Percentiles rank a stretch among this genome's conserved stretches.
Evolutionary conservation across 2,329 filamentous ascomycete genomes (phyloP).

Genomic region (Sphaceloma murrayae): DNA sequence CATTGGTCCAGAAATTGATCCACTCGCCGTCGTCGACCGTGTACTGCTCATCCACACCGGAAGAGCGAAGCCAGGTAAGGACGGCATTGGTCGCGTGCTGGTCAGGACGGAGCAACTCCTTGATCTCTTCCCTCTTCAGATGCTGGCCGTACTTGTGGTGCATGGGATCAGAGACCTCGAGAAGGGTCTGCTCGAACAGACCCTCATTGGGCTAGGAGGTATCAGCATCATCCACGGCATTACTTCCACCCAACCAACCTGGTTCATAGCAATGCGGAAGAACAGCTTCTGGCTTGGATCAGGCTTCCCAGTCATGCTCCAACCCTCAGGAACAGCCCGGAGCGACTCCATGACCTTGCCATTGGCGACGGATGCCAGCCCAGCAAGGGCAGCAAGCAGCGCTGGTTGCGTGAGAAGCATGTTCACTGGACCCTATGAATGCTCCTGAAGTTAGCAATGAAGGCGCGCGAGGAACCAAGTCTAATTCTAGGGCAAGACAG

Average conservation of each 20-base stretch:
- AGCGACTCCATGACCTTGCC: slow-evolving; percentile 21
- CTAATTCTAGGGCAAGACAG: not conserved
- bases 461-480: not conserved
- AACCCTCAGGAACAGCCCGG: slow-evolving; percentile 20
- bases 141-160: slow-evolving; percentile 52
- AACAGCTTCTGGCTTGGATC: slow-evolving; percentile 18
- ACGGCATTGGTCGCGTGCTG: slow-evolving; percentile 42
- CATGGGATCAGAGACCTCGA: slow-evolving; percentile 53
- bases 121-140: slow-evolving; percentile 51
- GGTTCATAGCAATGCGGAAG: slow-evolving; percentile 22
- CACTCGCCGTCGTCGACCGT: slow-evolving; percentile 49
- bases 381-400: slow-evolving; percentile 12
- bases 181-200: slow-evolving; percentile 46
- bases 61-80: slow-evolving; percentile 45
- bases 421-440: not conserved
- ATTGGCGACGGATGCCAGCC: slow-evolving; percentile 18
- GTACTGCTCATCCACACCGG: slow-evolving; percentile 38
- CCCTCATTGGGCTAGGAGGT: slow-evolving; percentile 13
- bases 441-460: not conserved
- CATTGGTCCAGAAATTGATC: slow-evolving; percentile 49
- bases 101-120: slow-evolving; percentile 44
- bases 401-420: slow-evolving; percentile 8
- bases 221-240: no score
- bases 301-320: slow-evolving; percentile 20
- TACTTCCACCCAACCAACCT: not conserved